Evolutionary conservation across 441 rosid species (phyloP).

Genomic region (Dalechampia spathulata): DNA sequence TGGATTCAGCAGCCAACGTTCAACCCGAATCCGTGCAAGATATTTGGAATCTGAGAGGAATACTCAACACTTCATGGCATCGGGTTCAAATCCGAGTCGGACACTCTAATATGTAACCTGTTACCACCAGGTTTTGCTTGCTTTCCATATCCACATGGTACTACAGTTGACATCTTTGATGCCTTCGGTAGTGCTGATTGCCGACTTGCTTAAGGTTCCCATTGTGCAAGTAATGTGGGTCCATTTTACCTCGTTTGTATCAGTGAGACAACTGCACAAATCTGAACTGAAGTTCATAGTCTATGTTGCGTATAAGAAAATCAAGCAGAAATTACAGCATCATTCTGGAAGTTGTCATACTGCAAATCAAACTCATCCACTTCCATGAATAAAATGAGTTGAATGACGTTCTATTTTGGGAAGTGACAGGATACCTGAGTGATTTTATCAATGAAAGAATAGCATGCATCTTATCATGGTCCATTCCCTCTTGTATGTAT

Average conservation of each 20-base stretch:
- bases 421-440: no score
- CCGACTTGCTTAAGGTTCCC: background rate
- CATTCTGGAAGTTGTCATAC: no score
- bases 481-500: no score
- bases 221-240: background rate
- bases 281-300: no score
- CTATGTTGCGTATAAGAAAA: no score
- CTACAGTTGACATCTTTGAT: background rate
- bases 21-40: conserved; percentile 85
- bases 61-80: conserved; percentile 96
- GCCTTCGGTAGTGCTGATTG: conserved; percentile 1
- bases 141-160: background rate
- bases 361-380: no score
- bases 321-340: no score
- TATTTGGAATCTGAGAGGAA: conserved; percentile 93
- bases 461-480: no score
- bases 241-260: background rate
- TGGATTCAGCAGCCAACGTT: conserved; percentile 89
- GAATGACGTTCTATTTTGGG: no score
- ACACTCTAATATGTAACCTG: conserved; percentile 57
- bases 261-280: background rate
- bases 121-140: background rate
- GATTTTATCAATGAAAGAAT: no score
- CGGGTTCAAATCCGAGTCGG: conserved; percentile 70
- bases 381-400: no score